Evolutionary conservation across 208 protist genomes (phyloP).

Genomic region (Paratrypanosoma confusum): DNA sequence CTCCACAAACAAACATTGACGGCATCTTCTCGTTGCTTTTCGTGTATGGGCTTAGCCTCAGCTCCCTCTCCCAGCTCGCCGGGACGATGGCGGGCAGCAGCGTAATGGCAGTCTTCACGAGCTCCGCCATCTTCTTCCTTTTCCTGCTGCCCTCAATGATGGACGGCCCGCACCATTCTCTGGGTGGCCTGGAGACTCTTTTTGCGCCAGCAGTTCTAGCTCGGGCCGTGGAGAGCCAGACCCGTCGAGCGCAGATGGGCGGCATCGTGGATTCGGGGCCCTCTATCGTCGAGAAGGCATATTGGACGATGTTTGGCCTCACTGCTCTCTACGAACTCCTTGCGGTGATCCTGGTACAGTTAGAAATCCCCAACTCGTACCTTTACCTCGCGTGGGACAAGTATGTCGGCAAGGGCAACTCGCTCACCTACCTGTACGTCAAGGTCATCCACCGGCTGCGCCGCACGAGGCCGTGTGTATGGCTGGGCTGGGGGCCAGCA

Average conservation of each 20-base stretch:
- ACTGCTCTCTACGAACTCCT: conserved; percentile 2
- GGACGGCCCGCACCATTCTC: not conserved
- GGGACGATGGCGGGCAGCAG: conserved; percentile 12
- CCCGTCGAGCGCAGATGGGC: not conserved
- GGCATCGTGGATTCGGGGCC: not conserved
- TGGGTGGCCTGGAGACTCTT: conserved; percentile 1
- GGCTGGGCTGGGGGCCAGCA: no score
- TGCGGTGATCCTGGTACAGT: conserved; percentile 7
- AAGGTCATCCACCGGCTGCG: no score
- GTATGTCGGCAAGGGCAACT: no score
- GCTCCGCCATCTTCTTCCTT: conserved; percentile 16
- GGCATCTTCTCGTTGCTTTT: conserved; percentile 22
- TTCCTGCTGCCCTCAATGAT: conserved; percentile 7
- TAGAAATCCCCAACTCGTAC: conserved; percentile 6
- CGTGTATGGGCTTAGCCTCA: conserved; percentile 16
- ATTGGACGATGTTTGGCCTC: conserved; percentile 12
- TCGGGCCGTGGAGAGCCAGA: conserved; percentile 2
- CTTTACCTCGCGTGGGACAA: conserved; percentile 2
- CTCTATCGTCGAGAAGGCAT: not conserved
- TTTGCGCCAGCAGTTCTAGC: conserved; percentile 8
- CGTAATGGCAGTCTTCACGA: conserved; percentile 5
- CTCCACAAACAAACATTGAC: conserved; percentile 8
- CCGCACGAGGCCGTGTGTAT: no score
- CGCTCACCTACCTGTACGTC: no score
- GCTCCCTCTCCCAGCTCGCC: conserved; percentile 14